Evolutionary conservation across 441 rosid species (phyloP), one percentile per base, ranked within the genome.

Genomic region (Manihot esculenta): DNA sequence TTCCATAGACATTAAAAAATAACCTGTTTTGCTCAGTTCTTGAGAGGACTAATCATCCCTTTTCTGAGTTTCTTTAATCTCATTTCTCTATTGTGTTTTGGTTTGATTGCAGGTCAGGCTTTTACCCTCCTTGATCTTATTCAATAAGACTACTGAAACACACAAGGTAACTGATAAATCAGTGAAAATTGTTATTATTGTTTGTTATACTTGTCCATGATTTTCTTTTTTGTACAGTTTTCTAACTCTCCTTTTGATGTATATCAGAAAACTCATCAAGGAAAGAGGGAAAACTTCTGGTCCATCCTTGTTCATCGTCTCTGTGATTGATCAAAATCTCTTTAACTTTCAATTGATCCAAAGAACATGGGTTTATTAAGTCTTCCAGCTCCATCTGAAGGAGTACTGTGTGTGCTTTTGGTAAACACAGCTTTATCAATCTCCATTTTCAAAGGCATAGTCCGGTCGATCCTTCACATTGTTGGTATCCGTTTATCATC

Each of bases 321-420:
- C 71, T 23, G 62, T 24, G 35, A 54, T 68, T 50, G 45, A 49
- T 14, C 45, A 12, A 33, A 13, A 33, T 18, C 4, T 51, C 30
- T 26, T 30, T 47, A 30, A 51, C 72, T 17, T n/a, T 59, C 62
- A 59, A 35, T 35, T 42, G 55, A 51, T 67, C 38, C 1, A 5
- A 12, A 4, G 21, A 58, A 81, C 64, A 94, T 94, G 97, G 99
- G 97, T 79, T 81, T 94, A 47, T 88, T 93, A 24, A 92, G 89
- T 63, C 93, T 92, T 57, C 99, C 99, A 33, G 79, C 97, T 74
- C 97, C 97, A 74, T 94, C 99, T 57, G 99, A 94, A 84, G 97
- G 97, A 82, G 84, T 94, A 65, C 71, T 94, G 20, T 87, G 97
- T 53, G 76, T 92, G 51, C 74, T 94, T 71, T 72, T 90, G 81